These are phyloP conservation scores for Copromyces sp. DNA, from an alignment of 495 filamentous ascomycete species.

Conservation along the genomic window DNA sequence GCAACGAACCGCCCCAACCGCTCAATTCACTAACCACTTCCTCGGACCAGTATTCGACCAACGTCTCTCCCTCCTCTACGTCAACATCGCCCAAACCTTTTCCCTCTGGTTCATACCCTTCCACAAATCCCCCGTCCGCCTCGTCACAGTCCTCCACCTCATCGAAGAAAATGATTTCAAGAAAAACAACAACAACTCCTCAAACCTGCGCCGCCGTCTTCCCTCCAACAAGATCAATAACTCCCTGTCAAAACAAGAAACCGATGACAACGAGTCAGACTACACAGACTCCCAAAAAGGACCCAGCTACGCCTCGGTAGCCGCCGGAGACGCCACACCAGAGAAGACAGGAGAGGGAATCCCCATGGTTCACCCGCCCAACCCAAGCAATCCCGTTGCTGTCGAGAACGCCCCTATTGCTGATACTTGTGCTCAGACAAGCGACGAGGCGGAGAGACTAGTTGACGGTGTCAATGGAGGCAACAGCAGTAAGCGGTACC, in stretches of 20 bases:
- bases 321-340: conserved; percentile 1
- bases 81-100: conserved; percentile 61
- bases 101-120: conserved; percentile 68
- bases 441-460: background rate
- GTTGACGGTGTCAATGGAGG: background rate
- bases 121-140: conserved; percentile 52
- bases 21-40: background rate
- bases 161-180: conserved; percentile 17
- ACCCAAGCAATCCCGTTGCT: background rate
- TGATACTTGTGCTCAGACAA: background rate
- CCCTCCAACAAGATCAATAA: background rate
- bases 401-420: background rate
- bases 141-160: conserved; percentile 66
- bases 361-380: background rate
- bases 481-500: conserved; percentile 35
- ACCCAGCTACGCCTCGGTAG: conserved; percentile 17
- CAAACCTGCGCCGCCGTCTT: background rate
- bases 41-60: conserved; percentile 53
- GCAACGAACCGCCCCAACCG: background rate
- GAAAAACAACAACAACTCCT: conserved; percentile 1
- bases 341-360: background rate
- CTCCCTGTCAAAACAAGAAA: background rate
- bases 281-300: background rate
- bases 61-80: conserved; percentile 52
- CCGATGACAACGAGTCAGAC: background rate